Conservation (phyloP, 169 alveolate genomes). For the Plasmodium coatneyi region DNA sequence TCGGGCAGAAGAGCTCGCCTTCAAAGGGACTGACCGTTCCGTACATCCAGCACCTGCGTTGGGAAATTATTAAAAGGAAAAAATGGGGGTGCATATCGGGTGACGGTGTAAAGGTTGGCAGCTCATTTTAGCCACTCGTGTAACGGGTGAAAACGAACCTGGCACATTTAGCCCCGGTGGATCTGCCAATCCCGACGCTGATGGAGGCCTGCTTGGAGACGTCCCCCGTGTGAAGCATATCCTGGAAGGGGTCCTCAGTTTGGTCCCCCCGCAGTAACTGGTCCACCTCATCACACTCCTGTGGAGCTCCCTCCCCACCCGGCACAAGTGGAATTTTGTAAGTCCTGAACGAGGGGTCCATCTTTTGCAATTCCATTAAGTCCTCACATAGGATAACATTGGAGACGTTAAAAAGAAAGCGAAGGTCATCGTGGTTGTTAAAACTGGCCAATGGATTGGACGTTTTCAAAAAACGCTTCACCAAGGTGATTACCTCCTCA, state of each 20-base stretch:
- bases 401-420: constrained; percentile 69
- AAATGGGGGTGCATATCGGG: neutral
- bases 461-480: constrained; percentile 32
- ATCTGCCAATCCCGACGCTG: constrained; percentile 31
- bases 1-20: constrained; percentile 61
- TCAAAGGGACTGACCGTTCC: constrained; percentile 48
- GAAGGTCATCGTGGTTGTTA: constrained; percentile 67
- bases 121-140: neutral
- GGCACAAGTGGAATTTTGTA: constrained; percentile 30
- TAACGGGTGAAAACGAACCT: constrained; percentile 4
- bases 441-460: constrained; percentile 1
- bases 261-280: constrained; percentile 11
- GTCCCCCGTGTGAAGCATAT: constrained; percentile 6
- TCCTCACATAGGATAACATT: constrained; percentile 38
- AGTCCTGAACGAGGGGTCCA: constrained; percentile 32
- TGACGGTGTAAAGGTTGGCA: neutral
- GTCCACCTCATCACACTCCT: neutral
- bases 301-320: neutral
- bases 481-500: neutral
- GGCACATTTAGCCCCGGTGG: constrained; percentile 13
- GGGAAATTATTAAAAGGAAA: neutral
- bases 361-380: neutral
- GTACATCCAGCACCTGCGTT: constrained; percentile 68
- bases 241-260: constrained; percentile 2
- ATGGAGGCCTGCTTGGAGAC: constrained; percentile 10